Conservation (phyloP, 73 alveolate species). For the Paramecium biaurelia region DNA sequence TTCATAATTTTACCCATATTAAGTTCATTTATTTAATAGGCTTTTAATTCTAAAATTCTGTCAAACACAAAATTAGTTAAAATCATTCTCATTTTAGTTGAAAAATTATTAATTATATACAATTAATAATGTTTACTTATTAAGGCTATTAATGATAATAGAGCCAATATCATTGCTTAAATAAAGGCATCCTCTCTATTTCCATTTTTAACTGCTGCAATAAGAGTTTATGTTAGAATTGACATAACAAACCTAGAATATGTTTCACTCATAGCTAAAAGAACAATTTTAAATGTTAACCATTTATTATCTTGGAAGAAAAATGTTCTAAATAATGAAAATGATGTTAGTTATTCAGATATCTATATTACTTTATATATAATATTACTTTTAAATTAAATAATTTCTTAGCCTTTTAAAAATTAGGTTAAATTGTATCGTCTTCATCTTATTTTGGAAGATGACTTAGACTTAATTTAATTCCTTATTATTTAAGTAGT, state of each 20-base stretch:
- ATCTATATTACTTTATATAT: background rate
- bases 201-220: background rate
- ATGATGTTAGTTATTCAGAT: background rate
- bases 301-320: background rate
- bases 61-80: slow-evolving; percentile 4
- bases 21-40: background rate
- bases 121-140: slow-evolving; percentile 18
- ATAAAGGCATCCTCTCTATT: background rate
- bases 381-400: background rate
- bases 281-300: background rate
- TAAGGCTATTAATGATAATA: background rate
- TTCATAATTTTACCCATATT: slow-evolving; percentile 52
- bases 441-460: slow-evolving; percentile 28
- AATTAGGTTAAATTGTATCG: background rate
- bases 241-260: slow-evolving; percentile 21
- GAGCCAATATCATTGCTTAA: background rate
- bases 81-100: slow-evolving; percentile 28
- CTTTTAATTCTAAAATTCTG: background rate
- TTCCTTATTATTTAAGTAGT: background rate
- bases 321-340: background rate
- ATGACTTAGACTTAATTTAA: background rate
- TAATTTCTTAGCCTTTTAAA: background rate
- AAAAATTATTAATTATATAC: background rate
- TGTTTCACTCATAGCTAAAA: slow-evolving; percentile 16
- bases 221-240: background rate